Evolutionary conservation across 129 eudicot genomes (phyloP), one percentile per base, ranked within the genome.

Genomic region (Flaveria bidentis): DNA sequence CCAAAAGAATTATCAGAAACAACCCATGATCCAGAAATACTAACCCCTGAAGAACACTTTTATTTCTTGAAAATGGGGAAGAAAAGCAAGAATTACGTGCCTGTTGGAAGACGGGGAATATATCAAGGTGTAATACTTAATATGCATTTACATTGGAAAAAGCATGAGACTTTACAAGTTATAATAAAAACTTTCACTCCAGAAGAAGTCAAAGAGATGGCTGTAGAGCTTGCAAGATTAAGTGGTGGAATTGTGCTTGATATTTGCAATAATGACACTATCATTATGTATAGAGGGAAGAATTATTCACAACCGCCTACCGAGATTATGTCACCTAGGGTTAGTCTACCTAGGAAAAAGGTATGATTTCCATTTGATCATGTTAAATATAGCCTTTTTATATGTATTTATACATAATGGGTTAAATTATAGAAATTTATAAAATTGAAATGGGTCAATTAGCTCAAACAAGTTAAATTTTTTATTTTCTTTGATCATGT

Each of bases 101-200:
- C 98, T 0, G 76, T 94, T 56, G 97, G 98, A 72, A 85, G 98
- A 69, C 82, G 98, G 18, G 98, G 98, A 12, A 82, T 94, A 49
- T 94, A 87, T 72, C 96, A 91, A 52, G 98, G 98, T 53, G 98
- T 94, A 20, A 88, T 94, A 75, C 81, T 94, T 36, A 94, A 94
- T 84, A 94, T 94, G 98, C 98, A 94, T 84, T 87, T 94, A 84
- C 98, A 94, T 69, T 94, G 98, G 98, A 94, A 94, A 79, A 94
- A 89, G 76, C 98, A 94, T 83, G 93, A 94, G 80, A 94, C 98
- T 16, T 60, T 94, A 68, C 84, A 91, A 81, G 98, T 94, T 69
- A 72, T 91, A 20, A 92, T 91, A 41, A 94, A 91, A 82, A 91
- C 97, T 17, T 94, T 91, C 80, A 39, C 97, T 0, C 93, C 97